These are phyloP conservation scores for Fusarium camptoceras DNA, from an alignment of 2,329 filamentous ascomycete genomes.

Conservation along the genomic window DNA sequence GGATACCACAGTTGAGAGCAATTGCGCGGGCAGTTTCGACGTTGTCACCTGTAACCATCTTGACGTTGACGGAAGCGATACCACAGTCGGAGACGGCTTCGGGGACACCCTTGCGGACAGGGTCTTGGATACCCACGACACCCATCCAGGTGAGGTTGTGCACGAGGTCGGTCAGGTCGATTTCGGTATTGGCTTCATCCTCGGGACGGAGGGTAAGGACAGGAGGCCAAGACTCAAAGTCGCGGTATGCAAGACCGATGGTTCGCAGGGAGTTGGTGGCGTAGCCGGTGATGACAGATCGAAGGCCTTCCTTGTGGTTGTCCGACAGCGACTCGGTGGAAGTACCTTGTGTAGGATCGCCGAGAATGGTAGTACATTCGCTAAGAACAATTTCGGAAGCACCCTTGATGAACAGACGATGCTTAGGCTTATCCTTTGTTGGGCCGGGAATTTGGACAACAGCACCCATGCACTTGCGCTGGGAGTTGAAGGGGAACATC, in stretches of 20 bases:
- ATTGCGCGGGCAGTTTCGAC: constrained; percentile 59
- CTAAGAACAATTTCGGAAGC: constrained; percentile 66
- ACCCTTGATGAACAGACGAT: constrained; percentile 66
- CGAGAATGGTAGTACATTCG: constrained; percentile 62
- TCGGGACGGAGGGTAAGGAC: constrained; percentile 70
- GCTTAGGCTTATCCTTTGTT: constrained; percentile 47
- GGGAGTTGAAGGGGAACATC: constrained; percentile 66
- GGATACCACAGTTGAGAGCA: constrained; percentile 57
- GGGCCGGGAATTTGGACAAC: constrained; percentile 59
- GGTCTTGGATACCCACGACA: constrained; percentile 74
- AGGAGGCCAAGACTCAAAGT: constrained; percentile 77
- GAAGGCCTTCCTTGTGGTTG: constrained; percentile 64
- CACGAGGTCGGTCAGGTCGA: constrained; percentile 65
- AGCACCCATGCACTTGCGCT: constrained; percentile 67
- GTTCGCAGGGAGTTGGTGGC: constrained; percentile 76
- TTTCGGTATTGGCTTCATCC: constrained; percentile 60
- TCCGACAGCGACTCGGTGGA: constrained; percentile 29
- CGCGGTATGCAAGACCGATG: constrained; percentile 77
- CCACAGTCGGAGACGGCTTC: constrained; percentile 72
- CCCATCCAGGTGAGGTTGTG: constrained; percentile 55
- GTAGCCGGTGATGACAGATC: constrained; percentile 67
- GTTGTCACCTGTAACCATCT: constrained; percentile 69
- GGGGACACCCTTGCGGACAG: constrained; percentile 71
- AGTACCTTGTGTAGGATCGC: constrained; percentile 60
- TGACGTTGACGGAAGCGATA: constrained; percentile 72